Evolutionary conservation across 73 alveolate genomes (phyloP).

Genomic region (Stentor roeselii): DNA sequence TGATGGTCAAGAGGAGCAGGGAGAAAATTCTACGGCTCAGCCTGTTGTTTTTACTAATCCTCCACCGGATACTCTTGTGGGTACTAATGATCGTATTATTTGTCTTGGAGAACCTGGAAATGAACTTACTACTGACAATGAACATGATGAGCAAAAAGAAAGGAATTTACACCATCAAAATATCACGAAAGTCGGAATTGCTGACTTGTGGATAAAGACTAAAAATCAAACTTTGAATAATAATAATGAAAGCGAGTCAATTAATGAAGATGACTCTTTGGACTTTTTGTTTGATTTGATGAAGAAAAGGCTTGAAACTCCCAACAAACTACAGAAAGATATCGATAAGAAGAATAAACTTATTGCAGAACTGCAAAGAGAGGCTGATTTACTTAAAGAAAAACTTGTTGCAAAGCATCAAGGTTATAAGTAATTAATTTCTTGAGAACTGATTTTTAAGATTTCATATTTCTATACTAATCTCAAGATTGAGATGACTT

Average conservation of each 20-base stretch:
- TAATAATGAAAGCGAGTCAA: neutral
- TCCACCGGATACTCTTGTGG: neutral
- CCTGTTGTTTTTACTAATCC: constrained; percentile 1
- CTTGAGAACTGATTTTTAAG: too few species aligned
- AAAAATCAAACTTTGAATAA: neutral
- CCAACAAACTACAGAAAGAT: neutral
- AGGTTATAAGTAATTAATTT: neutral
- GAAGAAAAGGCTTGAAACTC: neutral
- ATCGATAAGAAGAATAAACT: neutral
- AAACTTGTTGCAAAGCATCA: neutral
- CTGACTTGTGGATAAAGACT: neutral
- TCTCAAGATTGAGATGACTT: too few species aligned
- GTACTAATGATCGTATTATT: neutral
- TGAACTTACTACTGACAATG: neutral
- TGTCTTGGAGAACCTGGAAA: neutral
- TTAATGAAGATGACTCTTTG: neutral
- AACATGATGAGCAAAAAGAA: neutral
- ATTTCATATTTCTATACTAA: too few species aligned
- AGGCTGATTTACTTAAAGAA: constrained; percentile 4
- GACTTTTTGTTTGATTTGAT: neutral
- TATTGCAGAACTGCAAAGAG: constrained; percentile 4
- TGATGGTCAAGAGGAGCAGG: neutral
- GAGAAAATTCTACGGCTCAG: neutral
- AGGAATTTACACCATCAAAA: neutral
- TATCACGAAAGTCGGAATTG: neutral